Evolutionary conservation across 305 asterid genomes (phyloP).

Genomic region (Stenogyne calaminthoides): DNA sequence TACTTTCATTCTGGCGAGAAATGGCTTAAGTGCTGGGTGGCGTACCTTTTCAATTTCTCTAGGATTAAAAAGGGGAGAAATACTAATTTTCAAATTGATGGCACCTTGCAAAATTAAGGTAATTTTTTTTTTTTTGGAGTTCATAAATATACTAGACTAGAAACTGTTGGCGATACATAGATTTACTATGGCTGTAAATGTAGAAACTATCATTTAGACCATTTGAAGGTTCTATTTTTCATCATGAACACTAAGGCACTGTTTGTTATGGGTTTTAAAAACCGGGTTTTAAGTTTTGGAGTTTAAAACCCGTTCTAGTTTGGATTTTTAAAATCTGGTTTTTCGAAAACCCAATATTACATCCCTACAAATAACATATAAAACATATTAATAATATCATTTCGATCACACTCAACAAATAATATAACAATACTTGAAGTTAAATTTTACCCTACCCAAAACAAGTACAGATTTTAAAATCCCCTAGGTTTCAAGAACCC

Average conservation of each 20-base stretch:
- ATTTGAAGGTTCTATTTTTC: not conserved
- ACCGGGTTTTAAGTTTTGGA: too few species aligned
- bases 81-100: slow-evolving; percentile 66
- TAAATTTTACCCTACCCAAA: too few species aligned
- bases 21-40: slow-evolving; percentile 95
- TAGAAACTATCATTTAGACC: not conserved
- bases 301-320: too few species aligned
- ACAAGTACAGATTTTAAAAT: too few species aligned
- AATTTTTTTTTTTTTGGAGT: slow-evolving; percentile 1
- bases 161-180: not conserved
- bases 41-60: slow-evolving; percentile 77
- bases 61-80: slow-evolving; percentile 72
- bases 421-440: too few species aligned
- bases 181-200: not conserved
- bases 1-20: slow-evolving; percentile 61
- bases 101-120: slow-evolving; percentile 91
- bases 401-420: too few species aligned
- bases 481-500: too few species aligned
- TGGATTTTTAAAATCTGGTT: too few species aligned
- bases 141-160: slow-evolving; percentile 3
- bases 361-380: too few species aligned
- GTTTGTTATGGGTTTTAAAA: too few species aligned
- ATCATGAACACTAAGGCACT: not conserved
- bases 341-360: too few species aligned
- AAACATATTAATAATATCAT: too few species aligned